Percentiles rank a stretch among this genome's conserved stretches.
phyloP scores from a whole-genome alignment of 768 basidiomycete species.

The Cantharellus cinnabarinus region DNA sequence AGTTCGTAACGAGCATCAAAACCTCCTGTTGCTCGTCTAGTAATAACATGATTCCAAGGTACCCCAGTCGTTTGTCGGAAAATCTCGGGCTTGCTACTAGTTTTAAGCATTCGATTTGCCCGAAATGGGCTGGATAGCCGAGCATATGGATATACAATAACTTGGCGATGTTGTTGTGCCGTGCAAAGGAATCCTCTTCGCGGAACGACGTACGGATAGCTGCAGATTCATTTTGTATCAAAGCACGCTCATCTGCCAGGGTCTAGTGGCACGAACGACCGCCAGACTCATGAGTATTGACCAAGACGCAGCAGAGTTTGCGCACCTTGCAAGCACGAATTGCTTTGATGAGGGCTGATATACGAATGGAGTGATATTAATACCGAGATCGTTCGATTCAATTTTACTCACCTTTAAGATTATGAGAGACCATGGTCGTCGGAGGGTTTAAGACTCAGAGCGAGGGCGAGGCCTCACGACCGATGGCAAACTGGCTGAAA shows the following conservation, averaged over 20 bases:
- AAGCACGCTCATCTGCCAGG: conserved; percentile 89
- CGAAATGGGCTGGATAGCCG: conserved; percentile 95
- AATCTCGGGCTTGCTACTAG: conserved; percentile 90
- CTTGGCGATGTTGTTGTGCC: conserved; percentile 95
- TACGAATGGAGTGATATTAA: neutral
- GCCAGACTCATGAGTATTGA: neutral
- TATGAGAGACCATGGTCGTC: conserved; percentile 31
- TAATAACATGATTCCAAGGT: conserved; percentile 92
- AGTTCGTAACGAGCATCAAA: conserved; percentile 90
- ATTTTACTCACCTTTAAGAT: conserved; percentile 42
- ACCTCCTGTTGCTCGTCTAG: conserved; percentile 97
- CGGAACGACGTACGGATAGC: conserved; percentile 93
- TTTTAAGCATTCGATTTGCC: conserved; percentile 93
- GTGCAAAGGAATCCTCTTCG: conserved; percentile 86
- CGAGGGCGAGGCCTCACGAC: too few species aligned
- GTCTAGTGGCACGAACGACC: conserved; percentile 32
- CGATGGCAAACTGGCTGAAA: too few species aligned
- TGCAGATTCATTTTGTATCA: conserved; percentile 94
- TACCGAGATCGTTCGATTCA: neutral
- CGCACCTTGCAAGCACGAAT: conserved; percentile 89
- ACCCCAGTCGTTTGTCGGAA: conserved; percentile 88
- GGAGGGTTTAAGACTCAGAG: too few species aligned
- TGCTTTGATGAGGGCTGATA: conserved; percentile 83
- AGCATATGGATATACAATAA: conserved; percentile 98
- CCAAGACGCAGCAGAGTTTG: conserved; percentile 6